These are phyloP conservation scores for Phalaenopsis hybrid DNA, from an alignment of 116 monocot genomes.

Conservation along the genomic window DNA sequence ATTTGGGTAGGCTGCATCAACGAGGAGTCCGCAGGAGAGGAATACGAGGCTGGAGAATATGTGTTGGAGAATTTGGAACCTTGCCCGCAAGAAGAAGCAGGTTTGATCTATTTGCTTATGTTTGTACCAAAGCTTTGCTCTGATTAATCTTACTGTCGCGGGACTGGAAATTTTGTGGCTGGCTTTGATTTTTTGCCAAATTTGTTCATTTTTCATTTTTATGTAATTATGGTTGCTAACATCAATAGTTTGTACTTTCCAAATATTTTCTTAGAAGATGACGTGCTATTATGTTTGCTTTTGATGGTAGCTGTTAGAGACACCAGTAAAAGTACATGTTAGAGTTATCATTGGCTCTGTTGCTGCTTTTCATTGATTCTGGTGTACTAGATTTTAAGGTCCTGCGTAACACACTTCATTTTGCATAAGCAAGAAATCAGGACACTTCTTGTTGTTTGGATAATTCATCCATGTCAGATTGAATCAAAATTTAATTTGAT, in stretches of 20 bases:
- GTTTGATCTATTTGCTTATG: conserved; percentile 22
- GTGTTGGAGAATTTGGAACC: conserved; percentile 99
- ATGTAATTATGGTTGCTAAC: neutral
- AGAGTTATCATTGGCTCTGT: neutral
- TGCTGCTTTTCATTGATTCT: neutral
- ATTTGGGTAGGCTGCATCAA: conserved; percentile 65
- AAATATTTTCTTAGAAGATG: neutral
- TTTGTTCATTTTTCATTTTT: neutral
- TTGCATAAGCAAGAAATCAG: neutral
- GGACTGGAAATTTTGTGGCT: neutral
- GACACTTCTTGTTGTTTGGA: neutral
- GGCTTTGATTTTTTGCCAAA: neutral
- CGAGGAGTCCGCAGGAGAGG: conserved; percentile 86
- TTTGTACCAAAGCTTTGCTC: neutral
- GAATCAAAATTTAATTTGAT: neutral
- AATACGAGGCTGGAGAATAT: conserved; percentile 98
- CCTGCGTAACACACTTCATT: neutral
- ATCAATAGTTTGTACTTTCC: neutral
- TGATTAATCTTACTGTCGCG: neutral
- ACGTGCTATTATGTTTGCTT: neutral
- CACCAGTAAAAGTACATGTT: neutral
- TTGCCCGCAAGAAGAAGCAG: conserved; percentile 99
- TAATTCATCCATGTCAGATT: neutral
- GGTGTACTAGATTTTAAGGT: neutral
- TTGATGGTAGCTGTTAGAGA: neutral